A percentile compares a stretch with the other conserved stretches of the same genome.
Conservation (phyloP, 805 yeast genomes). For the Metschnikowia koreensis region DNA sequence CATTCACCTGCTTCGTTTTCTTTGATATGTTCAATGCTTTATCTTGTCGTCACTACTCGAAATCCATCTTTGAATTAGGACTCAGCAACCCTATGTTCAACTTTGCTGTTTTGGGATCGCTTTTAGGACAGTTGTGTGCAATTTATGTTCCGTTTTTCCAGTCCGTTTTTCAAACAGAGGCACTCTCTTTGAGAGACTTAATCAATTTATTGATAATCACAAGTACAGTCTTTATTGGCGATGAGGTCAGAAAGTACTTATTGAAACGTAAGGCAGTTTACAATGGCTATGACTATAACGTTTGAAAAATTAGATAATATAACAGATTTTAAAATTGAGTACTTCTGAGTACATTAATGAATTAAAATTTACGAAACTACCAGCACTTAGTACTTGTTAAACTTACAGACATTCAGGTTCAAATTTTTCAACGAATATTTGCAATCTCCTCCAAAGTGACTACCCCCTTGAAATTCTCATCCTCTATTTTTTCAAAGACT, state of each 20-base stretch:
- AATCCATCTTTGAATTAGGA: conserved; percentile 82
- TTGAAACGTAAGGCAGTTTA: conserved; percentile 23
- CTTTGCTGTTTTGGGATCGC: conserved; percentile 82
- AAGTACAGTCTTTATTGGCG: conserved; percentile 81
- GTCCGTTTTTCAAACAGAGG: conserved; percentile 90
- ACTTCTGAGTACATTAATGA: not conserved
- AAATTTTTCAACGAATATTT: not conserved
- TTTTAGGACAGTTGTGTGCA: conserved; percentile 89
- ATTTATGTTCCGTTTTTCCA: conserved; percentile 93
- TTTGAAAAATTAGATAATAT: conserved; percentile 5
- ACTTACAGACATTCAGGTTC: no score
- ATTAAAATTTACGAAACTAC: no score
- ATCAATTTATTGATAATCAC: conserved; percentile 59
- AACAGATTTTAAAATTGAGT: not conserved
- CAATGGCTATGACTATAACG: conserved; percentile 15
- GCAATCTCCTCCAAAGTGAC: conserved; percentile 50
- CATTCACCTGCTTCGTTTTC: conserved; percentile 93
- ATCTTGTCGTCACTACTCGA: conserved; percentile 84
- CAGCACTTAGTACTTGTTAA: no score
- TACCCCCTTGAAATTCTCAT: conserved; percentile 52
- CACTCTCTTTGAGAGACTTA: conserved; percentile 70
- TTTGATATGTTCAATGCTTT: conserved; percentile 97
- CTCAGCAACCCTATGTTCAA: conserved; percentile 86
- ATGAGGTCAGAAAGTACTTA: conserved; percentile 70
- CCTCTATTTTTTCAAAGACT: conserved; percentile 53